These are phyloP conservation scores for Penicillium sclerotigenum DNA, from an alignment of 2,329 filamentous ascomycete species.

Conservation along the genomic window DNA sequence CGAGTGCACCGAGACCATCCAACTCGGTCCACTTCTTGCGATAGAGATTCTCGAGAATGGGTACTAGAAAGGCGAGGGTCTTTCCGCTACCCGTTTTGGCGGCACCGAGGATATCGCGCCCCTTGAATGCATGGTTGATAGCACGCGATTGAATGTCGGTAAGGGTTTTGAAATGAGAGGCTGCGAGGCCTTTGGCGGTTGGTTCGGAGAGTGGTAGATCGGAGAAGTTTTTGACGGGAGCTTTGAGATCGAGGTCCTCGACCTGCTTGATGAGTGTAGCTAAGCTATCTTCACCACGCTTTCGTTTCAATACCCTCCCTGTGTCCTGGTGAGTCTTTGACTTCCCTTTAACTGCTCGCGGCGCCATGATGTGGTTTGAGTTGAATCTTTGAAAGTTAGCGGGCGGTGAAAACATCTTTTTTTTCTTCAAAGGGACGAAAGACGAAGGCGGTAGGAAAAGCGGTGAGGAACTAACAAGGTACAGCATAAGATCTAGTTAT, in stretches of 20 bases:
- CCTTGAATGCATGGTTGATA: slow-evolving; percentile 83
- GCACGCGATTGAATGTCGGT: slow-evolving; percentile 90
- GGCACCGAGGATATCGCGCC: slow-evolving; percentile 83
- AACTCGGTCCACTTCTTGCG: slow-evolving; percentile 82
- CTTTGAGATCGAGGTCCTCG: slow-evolving; percentile 45
- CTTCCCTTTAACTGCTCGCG: slow-evolving; percentile 29
- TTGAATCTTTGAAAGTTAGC: slow-evolving; percentile 5
- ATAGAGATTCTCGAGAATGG: slow-evolving; percentile 89
- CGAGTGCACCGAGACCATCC: slow-evolving; percentile 87
- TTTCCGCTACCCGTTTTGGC: slow-evolving; percentile 96
- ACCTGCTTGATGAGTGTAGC: slow-evolving; percentile 43
- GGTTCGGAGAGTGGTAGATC: slow-evolving; percentile 82
- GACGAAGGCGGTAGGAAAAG: background rate
- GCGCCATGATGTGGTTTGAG: slow-evolving; percentile 33
- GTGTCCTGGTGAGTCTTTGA: slow-evolving; percentile 23
- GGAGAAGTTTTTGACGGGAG: slow-evolving; percentile 65
- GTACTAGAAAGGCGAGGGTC: slow-evolving; percentile 87
- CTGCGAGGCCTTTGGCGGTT: slow-evolving; percentile 73
- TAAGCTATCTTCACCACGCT: slow-evolving; percentile 46
- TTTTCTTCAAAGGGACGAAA: slow-evolving; percentile 9
- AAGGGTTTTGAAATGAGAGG: slow-evolving; percentile 82
- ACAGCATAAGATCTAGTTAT: background rate
- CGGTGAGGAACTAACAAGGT: slow-evolving; percentile 1
- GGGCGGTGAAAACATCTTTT: slow-evolving; percentile 15
- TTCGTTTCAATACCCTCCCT: slow-evolving; percentile 43